These are phyloP conservation scores for Darksidea phi DNA, from an alignment of 495 filamentous ascomycete genomes.

Conservation along the genomic window DNA sequence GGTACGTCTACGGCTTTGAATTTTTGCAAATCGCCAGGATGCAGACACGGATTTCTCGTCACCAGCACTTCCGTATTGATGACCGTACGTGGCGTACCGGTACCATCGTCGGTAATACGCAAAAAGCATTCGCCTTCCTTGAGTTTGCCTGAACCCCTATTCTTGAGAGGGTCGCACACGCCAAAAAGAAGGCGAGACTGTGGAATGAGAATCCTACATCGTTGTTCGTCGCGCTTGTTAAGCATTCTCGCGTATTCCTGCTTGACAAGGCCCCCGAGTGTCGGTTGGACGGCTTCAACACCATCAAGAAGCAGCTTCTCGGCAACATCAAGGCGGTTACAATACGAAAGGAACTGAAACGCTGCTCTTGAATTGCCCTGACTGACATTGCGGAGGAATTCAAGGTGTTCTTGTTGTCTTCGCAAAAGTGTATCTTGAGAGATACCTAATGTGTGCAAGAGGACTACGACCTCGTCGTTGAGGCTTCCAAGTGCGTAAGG, in stretches of 20 bases:
- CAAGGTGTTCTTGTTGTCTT: constrained; percentile 50
- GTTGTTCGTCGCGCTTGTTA: constrained; percentile 50
- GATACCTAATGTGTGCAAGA: constrained; percentile 50
- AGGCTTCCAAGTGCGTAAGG: constrained; percentile 52
- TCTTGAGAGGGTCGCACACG: constrained; percentile 48
- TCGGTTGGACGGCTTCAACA: constrained; percentile 40
- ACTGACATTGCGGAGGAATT: constrained; percentile 42
- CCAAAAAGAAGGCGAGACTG: constrained; percentile 52
- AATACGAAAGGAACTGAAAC: constrained; percentile 49
- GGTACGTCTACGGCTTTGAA: constrained; percentile 48
- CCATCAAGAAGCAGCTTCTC: constrained; percentile 51
- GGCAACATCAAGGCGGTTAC: constrained; percentile 46
- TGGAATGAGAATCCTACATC: constrained; percentile 49
- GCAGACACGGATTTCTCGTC: constrained; percentile 54
- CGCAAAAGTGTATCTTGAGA: constrained; percentile 40
- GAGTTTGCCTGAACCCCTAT: constrained; percentile 41
- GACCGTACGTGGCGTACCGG: constrained; percentile 46
- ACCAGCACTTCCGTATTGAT: constrained; percentile 49
- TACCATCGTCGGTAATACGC: constrained; percentile 47
- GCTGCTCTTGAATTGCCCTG: constrained; percentile 39
- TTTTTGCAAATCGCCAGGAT: constrained; percentile 56
- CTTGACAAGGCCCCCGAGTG: constrained; percentile 43
- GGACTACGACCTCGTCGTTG: constrained; percentile 53
- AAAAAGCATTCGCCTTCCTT: constrained; percentile 50
- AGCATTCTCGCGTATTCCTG: constrained; percentile 49